A percentile compares a stretch with the other conserved stretches of the same genome.
phyloP scores from a whole-genome alignment of 345 rosid species.

The sweet orange (Citrus sinensis) region DVS_A1.0 CM039164.1:107001-107500 shows the following conservation, averaged over 20 bases:
- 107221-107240: conserved; percentile 92
- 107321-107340: no score
- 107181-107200: conserved; percentile 85
- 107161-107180: conserved; percentile 84
- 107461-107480: no score
- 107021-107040: background rate
- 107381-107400: no score
- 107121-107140: conserved; percentile 83
- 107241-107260: conserved; percentile 37
- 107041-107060: background rate
- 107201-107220: conserved; percentile 78
- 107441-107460: no score
- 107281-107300: no score
- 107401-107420: no score
- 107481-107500: no score
- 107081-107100: conserved; percentile 23
- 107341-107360: no score
- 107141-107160: conserved; percentile 95
- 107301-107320: no score
- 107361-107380: no score
- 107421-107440: no score
- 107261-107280: no score
- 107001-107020: background rate
- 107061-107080: background rate
- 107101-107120: conserved; percentile 95